phyloP scores from a whole-genome alignment of 768 basidiomycete species.

The Tylopilus felleus region DNA sequence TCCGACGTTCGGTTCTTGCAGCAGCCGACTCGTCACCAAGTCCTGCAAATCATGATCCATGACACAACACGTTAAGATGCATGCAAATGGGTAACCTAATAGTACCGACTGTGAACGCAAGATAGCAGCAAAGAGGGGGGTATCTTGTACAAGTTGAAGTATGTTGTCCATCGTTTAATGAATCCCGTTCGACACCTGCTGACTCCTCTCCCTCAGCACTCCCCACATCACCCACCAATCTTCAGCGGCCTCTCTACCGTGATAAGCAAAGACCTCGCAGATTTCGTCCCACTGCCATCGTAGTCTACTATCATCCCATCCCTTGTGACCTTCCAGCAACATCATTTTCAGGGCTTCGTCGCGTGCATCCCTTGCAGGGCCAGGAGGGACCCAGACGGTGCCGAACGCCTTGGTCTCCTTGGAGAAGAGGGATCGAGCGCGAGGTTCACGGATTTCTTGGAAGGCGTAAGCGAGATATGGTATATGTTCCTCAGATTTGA shows the following conservation, averaged over 20 bases:
- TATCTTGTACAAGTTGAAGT: conserved; percentile 5
- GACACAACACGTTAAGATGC: background rate
- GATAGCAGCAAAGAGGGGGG: background rate
- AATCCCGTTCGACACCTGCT: conserved; percentile 4
- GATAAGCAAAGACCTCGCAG: conserved; percentile 50
- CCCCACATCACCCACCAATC: conserved; percentile 70
- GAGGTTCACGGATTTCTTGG: conserved; percentile 56
- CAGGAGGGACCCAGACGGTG: conserved; percentile 42
- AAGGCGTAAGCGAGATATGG: conserved; percentile 51
- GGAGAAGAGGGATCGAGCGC: conserved; percentile 40
- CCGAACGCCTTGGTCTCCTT: conserved; percentile 45
- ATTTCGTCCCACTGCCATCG: conserved; percentile 55
- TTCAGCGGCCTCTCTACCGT: conserved; percentile 55
- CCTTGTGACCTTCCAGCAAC: conserved; percentile 27
- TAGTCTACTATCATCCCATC: conserved; percentile 49
- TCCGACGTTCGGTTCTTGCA: background rate
- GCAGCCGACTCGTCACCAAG: background rate
- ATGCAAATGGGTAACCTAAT: background rate
- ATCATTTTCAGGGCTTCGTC: conserved; percentile 36
- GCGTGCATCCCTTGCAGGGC: conserved; percentile 45
- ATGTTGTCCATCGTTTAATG: conserved; percentile 9
- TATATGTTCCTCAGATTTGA: conserved; percentile 48
- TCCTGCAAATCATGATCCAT: background rate
- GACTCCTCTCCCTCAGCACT: conserved; percentile 40
- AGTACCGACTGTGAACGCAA: no score